These are phyloP conservation scores for Phytophthora nicotianae DNA, from an alignment of 352 stramenopile genomes.

Conservation along the genomic window DNA sequence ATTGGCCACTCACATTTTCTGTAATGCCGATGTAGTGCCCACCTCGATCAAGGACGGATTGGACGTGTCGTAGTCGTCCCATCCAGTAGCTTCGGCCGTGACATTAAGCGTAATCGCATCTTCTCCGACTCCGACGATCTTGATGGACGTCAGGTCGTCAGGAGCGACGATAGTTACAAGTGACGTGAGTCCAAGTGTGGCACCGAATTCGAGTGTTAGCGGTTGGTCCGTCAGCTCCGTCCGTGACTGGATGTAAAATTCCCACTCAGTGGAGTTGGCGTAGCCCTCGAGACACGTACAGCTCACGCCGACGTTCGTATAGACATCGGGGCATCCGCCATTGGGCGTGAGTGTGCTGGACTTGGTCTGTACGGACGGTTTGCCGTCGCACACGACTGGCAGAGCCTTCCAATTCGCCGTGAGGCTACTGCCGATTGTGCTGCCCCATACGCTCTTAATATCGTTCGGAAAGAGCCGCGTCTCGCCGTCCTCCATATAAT, in stretches of 20 bases:
- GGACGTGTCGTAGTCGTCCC: constrained; percentile 39
- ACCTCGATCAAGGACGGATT: constrained; percentile 47
- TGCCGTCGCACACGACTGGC: constrained; percentile 51
- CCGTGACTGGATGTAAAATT: constrained; percentile 43
- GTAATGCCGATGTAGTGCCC: constrained; percentile 37
- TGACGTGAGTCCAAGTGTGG: constrained; percentile 46
- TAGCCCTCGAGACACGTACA: constrained; percentile 64
- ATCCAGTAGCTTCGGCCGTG: constrained; percentile 49
- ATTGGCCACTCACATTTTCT: constrained; percentile 33
- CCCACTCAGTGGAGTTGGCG: constrained; percentile 43
- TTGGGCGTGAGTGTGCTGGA: constrained; percentile 47
- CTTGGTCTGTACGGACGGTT: constrained; percentile 56
- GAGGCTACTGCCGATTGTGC: constrained; percentile 51
- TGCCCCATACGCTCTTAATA: constrained; percentile 59
- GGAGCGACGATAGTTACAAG: constrained; percentile 56
- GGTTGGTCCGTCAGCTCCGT: constrained; percentile 35
- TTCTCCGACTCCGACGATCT: constrained; percentile 36
- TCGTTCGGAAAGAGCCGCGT: constrained; percentile 62
- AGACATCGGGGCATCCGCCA: constrained; percentile 47
- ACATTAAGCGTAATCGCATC: constrained; percentile 40
- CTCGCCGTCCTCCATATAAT: constrained; percentile 61
- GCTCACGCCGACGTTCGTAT: constrained; percentile 50
- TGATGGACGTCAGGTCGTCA: constrained; percentile 37
- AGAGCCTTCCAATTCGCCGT: constrained; percentile 61
- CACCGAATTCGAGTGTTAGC: constrained; percentile 38